Evolutionary conservation across 2,329 filamentous ascomycete species (phyloP).

Genomic region (Colletotrichum spaethianum): DNA sequence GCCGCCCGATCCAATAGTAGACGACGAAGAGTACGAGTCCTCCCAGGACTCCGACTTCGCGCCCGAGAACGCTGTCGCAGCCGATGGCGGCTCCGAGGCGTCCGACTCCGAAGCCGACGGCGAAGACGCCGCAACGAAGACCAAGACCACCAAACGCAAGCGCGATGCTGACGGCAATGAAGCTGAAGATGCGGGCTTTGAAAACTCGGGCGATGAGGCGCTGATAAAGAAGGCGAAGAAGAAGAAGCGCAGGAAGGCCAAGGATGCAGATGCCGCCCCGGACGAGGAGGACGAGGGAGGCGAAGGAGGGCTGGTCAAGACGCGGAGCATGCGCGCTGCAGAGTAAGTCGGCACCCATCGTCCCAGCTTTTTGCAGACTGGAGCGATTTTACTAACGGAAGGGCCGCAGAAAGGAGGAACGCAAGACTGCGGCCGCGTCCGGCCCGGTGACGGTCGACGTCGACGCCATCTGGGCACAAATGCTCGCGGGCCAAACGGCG

Average conservation of each 20-base stretch:
- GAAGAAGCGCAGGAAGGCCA: constrained; percentile 61
- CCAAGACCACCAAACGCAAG: constrained; percentile 51
- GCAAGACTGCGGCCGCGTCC: constrained; percentile 63
- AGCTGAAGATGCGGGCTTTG: constrained; percentile 65
- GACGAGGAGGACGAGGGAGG: constrained; percentile 69
- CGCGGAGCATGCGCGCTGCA: constrained; percentile 76
- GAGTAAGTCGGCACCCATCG: constrained; percentile 62
- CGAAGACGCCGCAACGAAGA: constrained; percentile 43
- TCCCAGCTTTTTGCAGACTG: not conserved
- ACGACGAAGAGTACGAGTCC: constrained; percentile 73
- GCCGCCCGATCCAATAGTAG: constrained; percentile 57
- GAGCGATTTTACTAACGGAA: not conserved
- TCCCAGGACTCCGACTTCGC: constrained; percentile 83
- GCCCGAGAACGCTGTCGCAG: constrained; percentile 64
- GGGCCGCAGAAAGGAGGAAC: constrained; percentile 67
- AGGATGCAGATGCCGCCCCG: constrained; percentile 49
- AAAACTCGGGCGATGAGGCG: constrained; percentile 81
- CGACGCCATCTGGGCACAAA: constrained; percentile 78
- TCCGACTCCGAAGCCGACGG: constrained; percentile 65
- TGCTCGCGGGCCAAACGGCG: constrained; percentile 63
- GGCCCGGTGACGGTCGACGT: constrained; percentile 79
- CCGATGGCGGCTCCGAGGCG: constrained; percentile 62
- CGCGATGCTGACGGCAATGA: constrained; percentile 48
- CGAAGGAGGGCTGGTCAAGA: constrained; percentile 78
- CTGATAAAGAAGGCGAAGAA: constrained; percentile 74